phyloP scores from a whole-genome alignment of 192 early-diverging fungal genomes.

The Globomyces pollinis-pini region DNA sequence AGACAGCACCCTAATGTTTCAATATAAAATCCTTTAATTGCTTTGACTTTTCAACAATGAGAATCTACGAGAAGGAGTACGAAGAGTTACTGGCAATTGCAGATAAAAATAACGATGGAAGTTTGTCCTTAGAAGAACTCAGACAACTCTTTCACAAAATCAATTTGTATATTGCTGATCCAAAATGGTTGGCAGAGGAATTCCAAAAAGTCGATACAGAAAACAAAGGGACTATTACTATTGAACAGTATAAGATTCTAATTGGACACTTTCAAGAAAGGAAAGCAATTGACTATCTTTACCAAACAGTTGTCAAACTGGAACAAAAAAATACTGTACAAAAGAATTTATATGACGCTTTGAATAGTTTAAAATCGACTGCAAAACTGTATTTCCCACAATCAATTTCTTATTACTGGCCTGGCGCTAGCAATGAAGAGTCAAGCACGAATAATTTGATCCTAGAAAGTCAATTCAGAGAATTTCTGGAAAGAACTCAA shows the following conservation, averaged over 20 bases:
- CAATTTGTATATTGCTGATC: not conserved
- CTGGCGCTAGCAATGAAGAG: too few relatives aligned
- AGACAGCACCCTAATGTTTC: too few relatives aligned
- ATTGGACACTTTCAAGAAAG: not conserved
- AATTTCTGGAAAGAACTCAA: constrained; percentile 1
- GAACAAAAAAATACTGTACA: too few relatives aligned
- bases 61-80: too few relatives aligned
- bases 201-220: too few relatives aligned
- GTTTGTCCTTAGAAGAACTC: not conserved
- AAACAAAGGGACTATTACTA: not conserved
- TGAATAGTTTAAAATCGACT: not conserved
- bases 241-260: not conserved
- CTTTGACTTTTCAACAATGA: too few relatives aligned
- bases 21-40: too few relatives aligned
- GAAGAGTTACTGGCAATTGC: not conserved
- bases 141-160: not conserved
- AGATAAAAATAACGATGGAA: not conserved
- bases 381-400: not conserved
- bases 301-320: too few relatives aligned
- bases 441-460: not conserved
- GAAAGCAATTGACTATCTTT: too few relatives aligned
- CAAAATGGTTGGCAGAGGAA: too few relatives aligned
- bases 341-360: not conserved
- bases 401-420: not conserved
- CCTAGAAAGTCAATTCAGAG: not conserved